Base-by-base conservation (phyloP, 139 green algal genomes). In the Eudorina sp. region DNA sequence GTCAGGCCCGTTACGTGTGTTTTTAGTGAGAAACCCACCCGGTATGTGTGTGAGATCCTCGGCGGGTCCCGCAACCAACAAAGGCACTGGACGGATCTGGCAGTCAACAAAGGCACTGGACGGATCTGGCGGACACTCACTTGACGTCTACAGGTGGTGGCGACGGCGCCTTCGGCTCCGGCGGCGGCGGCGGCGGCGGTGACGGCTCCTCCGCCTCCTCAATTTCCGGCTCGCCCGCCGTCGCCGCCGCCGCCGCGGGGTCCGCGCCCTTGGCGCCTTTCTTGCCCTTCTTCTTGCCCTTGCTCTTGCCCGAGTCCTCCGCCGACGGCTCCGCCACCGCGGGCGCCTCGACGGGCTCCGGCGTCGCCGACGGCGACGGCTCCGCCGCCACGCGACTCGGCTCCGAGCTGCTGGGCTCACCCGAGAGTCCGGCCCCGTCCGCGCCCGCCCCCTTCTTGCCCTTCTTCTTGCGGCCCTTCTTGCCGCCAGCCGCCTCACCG, bases 251-350 rank as follows among this genome's bases (percentile, higher is more conserved):
- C 16, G 58, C 58, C 58, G 58, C 41, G 7, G 41, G 1, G 23
- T 53, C 53, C 13, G 1, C n/a, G 23, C 78, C 40, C 78, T 74
- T 79, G 29, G 1, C 31, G 4, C 38, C 40, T 40, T 79, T 85
- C 41, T 58, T 85, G 18, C 77, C 34, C 53, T 72, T 84, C 77
- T 69, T 69, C 53, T 74, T 70, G 29, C 73, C 45, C 23, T 70
- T 72, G 21, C 53, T 11, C 58, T 60, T 85, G 78, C 38, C n/a
- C n/a, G n/a, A 9, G 14, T 53, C 70, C 41, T 58, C 70, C 70
- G 38, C 41, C 21, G 70, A 9, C 25, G 41, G 7, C 70, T 79
- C 70, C 40, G 5, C 16, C 58, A 9, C 58, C 58, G 6, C 58
- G n/a, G n/a, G n/a, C 23, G 29, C 64, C n/a, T 68, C 58, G 18